Evolutionary conservation across 2,329 filamentous ascomycete species (phyloP), one percentile per base, ranked within the genome.

Genomic region (Paraphoma chrysanthemicola): DNA sequence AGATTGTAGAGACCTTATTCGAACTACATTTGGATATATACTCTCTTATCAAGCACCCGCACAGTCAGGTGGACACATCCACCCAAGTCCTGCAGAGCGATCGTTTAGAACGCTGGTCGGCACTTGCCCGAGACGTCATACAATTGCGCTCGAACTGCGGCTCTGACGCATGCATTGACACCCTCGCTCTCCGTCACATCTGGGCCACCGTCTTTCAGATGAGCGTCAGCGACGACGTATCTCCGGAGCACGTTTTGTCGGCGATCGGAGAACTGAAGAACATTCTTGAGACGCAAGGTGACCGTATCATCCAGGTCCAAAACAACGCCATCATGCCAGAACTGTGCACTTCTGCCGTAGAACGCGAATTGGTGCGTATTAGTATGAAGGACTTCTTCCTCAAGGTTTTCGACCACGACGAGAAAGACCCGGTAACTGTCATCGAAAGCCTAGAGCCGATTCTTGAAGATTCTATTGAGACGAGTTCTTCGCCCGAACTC

Each of bases 361-460:
- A 98, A 60, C 88, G 92, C 52, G 94, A 99, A 72, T 90, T 97
- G 28, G 94, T 92, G 11, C 93, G 93, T 68, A 83, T 98, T 33
- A 97, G 92, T 12, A 98, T 94, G 0, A 95, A 96, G 86, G 94
- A 97, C 71, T 98, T 98, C 75, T 98, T 99, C 76, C 83, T 93
- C 48, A 91, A 89, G 38, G 86, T 99, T 0, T 98, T 98, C 72
- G 90, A 91, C 57, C 88, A 93, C 38, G 90, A 95, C 54, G 86
- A 89, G 56, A 88, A 89, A 45, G 89, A 97, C 64, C 91, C 94
- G 0, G 85, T 94, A 11, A 85, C 89, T 5, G 87, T 97, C 17
- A 97, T 99, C 56, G 93, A 97, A 69, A 95, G 89, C 29, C 80
- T 99, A 36, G 95, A 99, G 70, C 95, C 95, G 4, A 90, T 99